A percentile compares a stretch with the other conserved stretches of the same genome.
Conservation (phyloP, 2,329 filamentous ascomycete species). For the Aspergillus sp. region DNA sequence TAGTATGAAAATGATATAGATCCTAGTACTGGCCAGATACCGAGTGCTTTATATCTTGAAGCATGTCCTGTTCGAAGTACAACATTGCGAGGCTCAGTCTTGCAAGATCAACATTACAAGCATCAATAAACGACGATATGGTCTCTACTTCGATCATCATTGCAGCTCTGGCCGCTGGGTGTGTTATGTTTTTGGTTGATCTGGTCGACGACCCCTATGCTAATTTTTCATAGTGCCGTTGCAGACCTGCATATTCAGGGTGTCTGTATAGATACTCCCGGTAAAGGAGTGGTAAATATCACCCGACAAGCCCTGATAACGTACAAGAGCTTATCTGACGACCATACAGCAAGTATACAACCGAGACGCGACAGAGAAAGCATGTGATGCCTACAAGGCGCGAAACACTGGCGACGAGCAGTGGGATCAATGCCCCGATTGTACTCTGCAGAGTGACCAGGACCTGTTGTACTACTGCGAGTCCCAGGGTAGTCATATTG, state of each 20-base stretch:
- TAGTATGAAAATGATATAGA: too few relatives aligned
- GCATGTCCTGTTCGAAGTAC: too few relatives aligned
- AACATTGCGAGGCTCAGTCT: too few relatives aligned
- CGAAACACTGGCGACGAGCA: constrained; percentile 21
- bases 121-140: constrained; percentile 1
- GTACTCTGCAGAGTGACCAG: constrained; percentile 13
- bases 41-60: too few relatives aligned
- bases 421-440: constrained; percentile 22
- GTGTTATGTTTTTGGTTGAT: neutral
- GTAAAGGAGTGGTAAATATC: constrained; percentile 12
- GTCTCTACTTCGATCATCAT: constrained; percentile 5
- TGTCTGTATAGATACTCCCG: constrained; percentile 14
- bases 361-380: constrained; percentile 15
- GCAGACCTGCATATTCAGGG: constrained; percentile 15
- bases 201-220: neutral
- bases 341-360: constrained; percentile 13
- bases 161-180: constrained; percentile 9
- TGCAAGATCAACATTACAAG: too few relatives aligned
- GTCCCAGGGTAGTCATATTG: constrained; percentile 19
- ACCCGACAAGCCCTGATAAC: too few relatives aligned
- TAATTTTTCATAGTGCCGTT: constrained; percentile 8
- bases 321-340: neutral
- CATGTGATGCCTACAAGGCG: constrained; percentile 18
- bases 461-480: constrained; percentile 19
- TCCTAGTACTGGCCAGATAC: too few relatives aligned